A percentile compares a stretch with the other conserved stretches of the same genome.
These are phyloP conservation scores for Sordaria brevicollis DNA, from an alignment of 495 filamentous ascomycete species.

Conservation along the genomic window DNA sequence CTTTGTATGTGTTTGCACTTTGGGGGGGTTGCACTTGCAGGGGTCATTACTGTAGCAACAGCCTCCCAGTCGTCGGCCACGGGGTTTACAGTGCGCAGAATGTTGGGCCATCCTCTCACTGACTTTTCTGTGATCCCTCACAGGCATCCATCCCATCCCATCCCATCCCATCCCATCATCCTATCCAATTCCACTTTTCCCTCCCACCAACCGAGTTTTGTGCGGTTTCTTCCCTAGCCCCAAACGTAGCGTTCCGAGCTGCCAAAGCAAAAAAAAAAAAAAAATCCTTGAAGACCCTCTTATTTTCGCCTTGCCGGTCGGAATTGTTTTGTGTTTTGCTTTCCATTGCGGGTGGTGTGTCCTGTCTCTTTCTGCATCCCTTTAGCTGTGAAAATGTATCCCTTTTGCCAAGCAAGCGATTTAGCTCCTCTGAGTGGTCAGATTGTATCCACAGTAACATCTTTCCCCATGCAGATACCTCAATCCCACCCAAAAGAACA, in stretches of 20 bases:
- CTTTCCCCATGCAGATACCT: too few species aligned
- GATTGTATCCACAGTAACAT: too few species aligned
- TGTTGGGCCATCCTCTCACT: neutral
- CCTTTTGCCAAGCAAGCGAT: too few species aligned
- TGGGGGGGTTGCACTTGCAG: too few species aligned
- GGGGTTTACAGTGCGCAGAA: neutral
- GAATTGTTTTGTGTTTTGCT: neutral
- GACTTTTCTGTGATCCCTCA: neutral
- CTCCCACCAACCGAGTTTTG: neutral
- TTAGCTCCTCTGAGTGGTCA: too few species aligned
- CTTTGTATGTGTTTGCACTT: too few species aligned
- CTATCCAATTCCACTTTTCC: neutral
- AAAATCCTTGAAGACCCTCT: neutral
- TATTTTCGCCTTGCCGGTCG: neutral
- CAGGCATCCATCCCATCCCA: neutral
- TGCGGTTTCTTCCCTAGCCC: neutral
- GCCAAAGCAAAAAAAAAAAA: too few species aligned
- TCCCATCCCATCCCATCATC: too few species aligned
- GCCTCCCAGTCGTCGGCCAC: neutral
- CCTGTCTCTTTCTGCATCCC: too few species aligned
- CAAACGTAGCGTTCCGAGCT: neutral
- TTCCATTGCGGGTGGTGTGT: neutral
- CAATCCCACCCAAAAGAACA: too few species aligned
- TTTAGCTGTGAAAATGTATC: too few species aligned
- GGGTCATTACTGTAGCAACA: too few species aligned